Conservation (phyloP, 495 filamentous ascomycete genomes). For the Tirmania nivea region DNA sequence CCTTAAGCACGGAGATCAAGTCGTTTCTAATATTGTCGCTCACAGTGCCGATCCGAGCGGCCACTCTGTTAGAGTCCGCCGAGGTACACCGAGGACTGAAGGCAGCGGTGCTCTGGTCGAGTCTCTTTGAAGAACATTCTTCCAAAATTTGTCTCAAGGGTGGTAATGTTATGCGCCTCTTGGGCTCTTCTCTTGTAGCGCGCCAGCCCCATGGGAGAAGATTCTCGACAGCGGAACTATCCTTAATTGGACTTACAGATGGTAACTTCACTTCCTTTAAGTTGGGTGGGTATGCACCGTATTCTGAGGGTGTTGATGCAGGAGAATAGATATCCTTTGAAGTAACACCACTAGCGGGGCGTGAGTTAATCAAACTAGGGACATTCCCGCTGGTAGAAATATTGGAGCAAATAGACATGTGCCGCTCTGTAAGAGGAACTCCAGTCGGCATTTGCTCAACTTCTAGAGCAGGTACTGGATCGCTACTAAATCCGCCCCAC, state of each 20-base stretch:
- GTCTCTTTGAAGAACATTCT: conserved; percentile 6
- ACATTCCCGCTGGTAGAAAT: neutral
- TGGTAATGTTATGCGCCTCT: conserved; percentile 14
- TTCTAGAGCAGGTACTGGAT: conserved; percentile 2
- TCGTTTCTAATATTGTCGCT: conserved; percentile 15
- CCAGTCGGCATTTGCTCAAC: neutral
- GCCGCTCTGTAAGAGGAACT: neutral
- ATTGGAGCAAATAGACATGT: neutral
- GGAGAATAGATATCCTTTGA: conserved; percentile 7
- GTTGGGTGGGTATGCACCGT: conserved; percentile 3
- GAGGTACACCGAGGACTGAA: conserved; percentile 2
- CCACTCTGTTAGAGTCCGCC: neutral
- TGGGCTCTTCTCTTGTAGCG: conserved; percentile 12
- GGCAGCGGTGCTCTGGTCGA: conserved; percentile 4
- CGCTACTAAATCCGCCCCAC: conserved; percentile 12
- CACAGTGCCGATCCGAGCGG: conserved; percentile 1
- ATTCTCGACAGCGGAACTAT: conserved; percentile 12
- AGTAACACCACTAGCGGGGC: neutral
- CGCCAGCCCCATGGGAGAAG: conserved; percentile 18
- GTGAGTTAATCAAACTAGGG: neutral
- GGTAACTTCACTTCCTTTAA: conserved; percentile 13
- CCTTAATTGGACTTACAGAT: conserved; percentile 16
- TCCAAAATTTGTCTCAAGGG: conserved; percentile 15
- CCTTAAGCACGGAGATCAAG: conserved; percentile 13
- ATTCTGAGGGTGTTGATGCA: conserved; percentile 7